Conservation (phyloP, 495 filamentous ascomycete species). For the Penicillium egyptiacum region DNA sequence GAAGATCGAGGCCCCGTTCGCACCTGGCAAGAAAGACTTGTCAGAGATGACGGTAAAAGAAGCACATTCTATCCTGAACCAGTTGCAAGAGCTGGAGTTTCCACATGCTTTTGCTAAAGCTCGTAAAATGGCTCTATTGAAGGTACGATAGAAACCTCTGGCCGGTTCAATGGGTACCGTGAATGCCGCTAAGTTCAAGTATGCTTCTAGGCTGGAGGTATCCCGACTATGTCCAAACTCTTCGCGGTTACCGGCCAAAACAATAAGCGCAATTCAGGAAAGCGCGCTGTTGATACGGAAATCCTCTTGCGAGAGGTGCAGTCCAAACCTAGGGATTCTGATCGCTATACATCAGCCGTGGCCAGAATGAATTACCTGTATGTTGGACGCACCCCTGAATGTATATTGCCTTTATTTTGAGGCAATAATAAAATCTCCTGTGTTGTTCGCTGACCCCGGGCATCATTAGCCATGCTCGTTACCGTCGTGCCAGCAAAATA, state of each 20-base stretch:
- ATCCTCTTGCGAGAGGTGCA: slow-evolving; percentile 33
- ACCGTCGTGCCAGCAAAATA: slow-evolving; percentile 41
- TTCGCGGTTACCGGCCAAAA: slow-evolving; percentile 37
- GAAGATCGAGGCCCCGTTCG: slow-evolving; percentile 17
- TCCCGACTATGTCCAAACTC: slow-evolving; percentile 39
- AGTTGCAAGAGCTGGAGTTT: slow-evolving; percentile 35
- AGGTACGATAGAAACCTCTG: slow-evolving; percentile 18
- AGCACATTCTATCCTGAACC: slow-evolving; percentile 28
- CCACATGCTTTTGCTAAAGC: slow-evolving; percentile 30
- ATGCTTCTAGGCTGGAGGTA: slow-evolving; percentile 31
- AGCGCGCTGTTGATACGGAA: slow-evolving; percentile 35
- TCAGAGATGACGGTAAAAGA: slow-evolving; percentile 37
- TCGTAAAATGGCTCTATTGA: slow-evolving; percentile 30
- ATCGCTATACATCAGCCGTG: slow-evolving; percentile 32
- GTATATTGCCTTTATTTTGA: background rate
- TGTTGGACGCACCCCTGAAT: background rate
- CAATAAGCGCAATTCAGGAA: slow-evolving; percentile 29
- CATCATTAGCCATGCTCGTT: slow-evolving; percentile 31
- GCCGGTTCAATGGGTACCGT: background rate
- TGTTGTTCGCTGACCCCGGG: background rate
- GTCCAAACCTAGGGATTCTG: slow-evolving; percentile 29
- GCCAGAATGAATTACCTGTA: slow-evolving; percentile 51
- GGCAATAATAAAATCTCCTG: background rate
- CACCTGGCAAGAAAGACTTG: slow-evolving; percentile 20
- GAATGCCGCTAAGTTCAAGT: background rate